These are phyloP conservation scores for Suillus plorans DNA, from an alignment of 768 basidiomycete species.

Conservation along the genomic window DNA sequence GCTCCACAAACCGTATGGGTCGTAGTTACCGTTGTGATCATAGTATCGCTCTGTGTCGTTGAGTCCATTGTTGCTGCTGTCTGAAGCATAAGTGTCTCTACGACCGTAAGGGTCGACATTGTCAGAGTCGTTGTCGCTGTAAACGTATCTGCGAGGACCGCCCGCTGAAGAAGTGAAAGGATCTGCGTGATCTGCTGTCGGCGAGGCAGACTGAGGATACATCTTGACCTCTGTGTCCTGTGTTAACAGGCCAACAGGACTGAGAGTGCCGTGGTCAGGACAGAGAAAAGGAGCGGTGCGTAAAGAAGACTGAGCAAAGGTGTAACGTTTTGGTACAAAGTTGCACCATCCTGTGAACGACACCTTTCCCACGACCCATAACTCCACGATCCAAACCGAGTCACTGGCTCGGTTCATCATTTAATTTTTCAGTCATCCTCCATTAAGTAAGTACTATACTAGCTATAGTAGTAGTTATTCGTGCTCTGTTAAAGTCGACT, in stretches of 20 bases:
- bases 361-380: slow-evolving; percentile 25
- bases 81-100: slow-evolving; percentile 70
- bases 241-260: slow-evolving; percentile 13
- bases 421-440: not conserved
- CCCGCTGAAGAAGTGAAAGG: slow-evolving; percentile 53
- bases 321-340: slow-evolving; percentile 4
- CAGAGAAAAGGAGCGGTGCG: slow-evolving; percentile 10
- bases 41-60: slow-evolving; percentile 54
- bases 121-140: slow-evolving; percentile 79
- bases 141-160: slow-evolving; percentile 43
- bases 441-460: no score
- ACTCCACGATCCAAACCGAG: slow-evolving; percentile 17
- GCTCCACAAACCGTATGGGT: slow-evolving; percentile 53
- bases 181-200: slow-evolving; percentile 63
- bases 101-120: slow-evolving; percentile 59
- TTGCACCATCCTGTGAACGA: slow-evolving; percentile 14
- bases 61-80: slow-evolving; percentile 60
- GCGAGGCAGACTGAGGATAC: slow-evolving; percentile 58
- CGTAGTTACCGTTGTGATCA: slow-evolving; percentile 63
- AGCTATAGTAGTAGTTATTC: not conserved
- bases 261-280: slow-evolving; percentile 18
- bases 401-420: slow-evolving; percentile 13
- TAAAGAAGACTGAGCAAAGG: not conserved
- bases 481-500: not conserved
- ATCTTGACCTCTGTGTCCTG: slow-evolving; percentile 24